phyloP scores from a whole-genome alignment of 805 yeast genomes.

The Ogataea angusta region DNA sequence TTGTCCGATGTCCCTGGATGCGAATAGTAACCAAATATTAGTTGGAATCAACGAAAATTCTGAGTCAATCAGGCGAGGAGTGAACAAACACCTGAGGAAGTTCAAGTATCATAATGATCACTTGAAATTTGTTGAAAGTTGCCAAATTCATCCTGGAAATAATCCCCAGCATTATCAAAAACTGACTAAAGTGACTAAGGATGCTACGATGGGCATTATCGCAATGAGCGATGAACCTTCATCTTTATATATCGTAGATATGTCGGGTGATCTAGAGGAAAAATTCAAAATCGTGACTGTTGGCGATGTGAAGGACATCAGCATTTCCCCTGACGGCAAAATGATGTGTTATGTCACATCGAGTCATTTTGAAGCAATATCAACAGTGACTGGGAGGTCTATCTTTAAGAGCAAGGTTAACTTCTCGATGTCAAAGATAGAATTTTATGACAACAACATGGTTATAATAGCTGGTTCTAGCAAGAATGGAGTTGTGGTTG shows the following conservation, averaged over 20 bases:
- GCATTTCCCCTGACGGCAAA: slow-evolving; percentile 65
- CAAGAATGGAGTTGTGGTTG: slow-evolving; percentile 42
- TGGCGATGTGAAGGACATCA: slow-evolving; percentile 59
- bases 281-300: slow-evolving; percentile 51
- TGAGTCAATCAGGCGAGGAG: slow-evolving; percentile 52
- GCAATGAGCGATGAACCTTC: slow-evolving; percentile 69
- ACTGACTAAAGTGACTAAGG: slow-evolving; percentile 52
- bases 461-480: slow-evolving; percentile 44
- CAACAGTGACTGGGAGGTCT: slow-evolving; percentile 45
- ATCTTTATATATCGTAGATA: slow-evolving; percentile 57
- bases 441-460: slow-evolving; percentile 33
- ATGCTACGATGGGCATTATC: slow-evolving; percentile 62
- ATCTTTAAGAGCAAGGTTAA: slow-evolving; percentile 28
- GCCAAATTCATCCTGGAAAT: slow-evolving; percentile 51
- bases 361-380: slow-evolving; percentile 47
- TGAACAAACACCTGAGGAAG: slow-evolving; percentile 71
- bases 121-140: slow-evolving; percentile 55
- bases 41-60: slow-evolving; percentile 76
- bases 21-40: slow-evolving; percentile 49
- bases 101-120: slow-evolving; percentile 58
- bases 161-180: slow-evolving; percentile 62
- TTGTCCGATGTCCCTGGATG: slow-evolving; percentile 82
- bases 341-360: slow-evolving; percentile 62
- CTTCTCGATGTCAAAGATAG: slow-evolving; percentile 31
- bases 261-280: slow-evolving; percentile 47